Evolutionary conservation across 1,284 basidiomycete species (phyloP), one percentile per base, ranked within the genome.

Genomic region (Ceratobasidium sp.): DNA sequence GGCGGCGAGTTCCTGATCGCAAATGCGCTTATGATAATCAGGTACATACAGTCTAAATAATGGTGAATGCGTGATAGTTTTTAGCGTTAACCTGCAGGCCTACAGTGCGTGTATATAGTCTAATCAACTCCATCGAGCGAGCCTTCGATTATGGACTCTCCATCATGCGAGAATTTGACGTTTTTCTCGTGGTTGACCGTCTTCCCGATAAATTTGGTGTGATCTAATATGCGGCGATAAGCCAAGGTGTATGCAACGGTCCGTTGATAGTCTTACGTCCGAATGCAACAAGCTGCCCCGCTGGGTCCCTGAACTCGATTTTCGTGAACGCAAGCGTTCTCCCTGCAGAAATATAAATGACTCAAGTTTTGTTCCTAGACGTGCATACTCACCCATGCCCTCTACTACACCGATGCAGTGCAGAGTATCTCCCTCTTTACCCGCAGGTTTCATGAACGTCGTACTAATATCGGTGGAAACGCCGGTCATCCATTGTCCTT

Each of bases 401-500:
- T 89, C 91, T 44, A 94, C 82, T 7, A 86, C 86, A 0, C 91
- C 92, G 79, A 87, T 91, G 12, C 90, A 90, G 68, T 89, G 87
- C 28, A 95, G 84, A 9, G 88, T 84, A 79, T 94, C 92, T 5
- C 93, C 93, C 0, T 86, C 85, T 70, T 85, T 87, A 23, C 94
- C 94, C 1, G 88, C 92, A 15, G 92, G 91, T 67, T 90, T 90
- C 74, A 94, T 90, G 81, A 95, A 97, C 1, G 93, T 94, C 0
- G 94, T 92, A 65, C 92, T 92, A 81, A 97, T 92, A 83, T 97
- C 95, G 0, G 94, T 95, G 1, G 93, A 95, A 9, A 97, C 94
- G 17, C 95, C 86, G 0, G 96, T 96, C 91, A 95, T 93, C 83
- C 87, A 93, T 33, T 95, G 90, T 3, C 96, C 96, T 80, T 92